Evolutionary conservation across 352 stramenopile genomes (phyloP).

Genomic region (Globisporangium alternatum): DNA sequence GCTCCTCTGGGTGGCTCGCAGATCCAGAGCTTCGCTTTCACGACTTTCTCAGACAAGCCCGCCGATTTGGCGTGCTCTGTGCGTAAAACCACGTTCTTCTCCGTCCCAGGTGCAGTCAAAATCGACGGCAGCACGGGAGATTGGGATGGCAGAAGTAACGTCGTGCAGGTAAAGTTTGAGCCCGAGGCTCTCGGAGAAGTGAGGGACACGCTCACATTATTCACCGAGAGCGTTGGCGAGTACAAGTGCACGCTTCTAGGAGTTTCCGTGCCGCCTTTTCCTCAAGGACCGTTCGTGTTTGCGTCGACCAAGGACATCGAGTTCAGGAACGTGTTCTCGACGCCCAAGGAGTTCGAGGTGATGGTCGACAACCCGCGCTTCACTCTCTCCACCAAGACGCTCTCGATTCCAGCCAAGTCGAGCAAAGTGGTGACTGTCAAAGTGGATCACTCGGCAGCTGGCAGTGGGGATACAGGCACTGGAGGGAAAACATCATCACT

Average conservation of each 20-base stretch:
- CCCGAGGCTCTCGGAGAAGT: constrained; percentile 86
- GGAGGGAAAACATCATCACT: constrained; percentile 5
- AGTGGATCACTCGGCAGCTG: constrained; percentile 29
- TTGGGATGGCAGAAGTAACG: constrained; percentile 75
- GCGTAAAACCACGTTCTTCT: constrained; percentile 65
- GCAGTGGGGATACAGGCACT: constrained; percentile 1
- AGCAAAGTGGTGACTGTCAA: constrained; percentile 58
- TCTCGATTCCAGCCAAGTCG: constrained; percentile 73
- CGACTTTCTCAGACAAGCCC: constrained; percentile 35
- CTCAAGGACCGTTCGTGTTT: constrained; percentile 83
- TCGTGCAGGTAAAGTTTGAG: constrained; percentile 83
- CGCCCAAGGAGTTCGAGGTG: constrained; percentile 69
- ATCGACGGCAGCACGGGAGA: constrained; percentile 41
- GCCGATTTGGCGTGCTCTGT: constrained; percentile 60
- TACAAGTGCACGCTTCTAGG: constrained; percentile 87
- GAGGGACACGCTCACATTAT: constrained; percentile 69
- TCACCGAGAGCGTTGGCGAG: constrained; percentile 61
- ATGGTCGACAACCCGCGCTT: constrained; percentile 80
- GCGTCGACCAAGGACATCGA: constrained; percentile 65
- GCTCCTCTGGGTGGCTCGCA: constrained; percentile 74
- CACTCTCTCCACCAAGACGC: constrained; percentile 39
- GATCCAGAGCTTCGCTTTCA: constrained; percentile 80
- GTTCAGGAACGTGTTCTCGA: constrained; percentile 91
- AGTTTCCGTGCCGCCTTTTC: constrained; percentile 65
- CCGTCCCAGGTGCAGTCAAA: constrained; percentile 40